Conservation (phyloP, 2,329 filamentous ascomycete species). For the Aspergillus tubingensis region DNA sequence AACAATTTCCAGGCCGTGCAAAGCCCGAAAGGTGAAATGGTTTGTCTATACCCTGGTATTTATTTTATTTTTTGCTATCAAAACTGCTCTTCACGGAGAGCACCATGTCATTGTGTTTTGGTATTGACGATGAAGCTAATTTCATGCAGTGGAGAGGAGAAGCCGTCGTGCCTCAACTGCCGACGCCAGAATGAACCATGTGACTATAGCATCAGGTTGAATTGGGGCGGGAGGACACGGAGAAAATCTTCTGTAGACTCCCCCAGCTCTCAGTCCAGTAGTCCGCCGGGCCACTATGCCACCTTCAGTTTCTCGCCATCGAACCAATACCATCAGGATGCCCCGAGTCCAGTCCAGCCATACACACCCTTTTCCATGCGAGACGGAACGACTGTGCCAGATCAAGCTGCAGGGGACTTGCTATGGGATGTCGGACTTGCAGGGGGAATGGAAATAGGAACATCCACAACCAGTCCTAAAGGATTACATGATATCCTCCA, state of each 20-base stretch:
- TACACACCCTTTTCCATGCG: slow-evolving; percentile 6
- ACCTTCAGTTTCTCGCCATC: slow-evolving; percentile 19
- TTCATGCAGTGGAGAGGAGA: slow-evolving; percentile 66
- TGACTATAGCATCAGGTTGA: slow-evolving; percentile 78
- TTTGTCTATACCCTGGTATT: slow-evolving; percentile 30
- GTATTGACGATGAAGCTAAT: slow-evolving; percentile 15
- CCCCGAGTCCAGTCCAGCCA: slow-evolving; percentile 3
- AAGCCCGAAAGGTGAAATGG: slow-evolving; percentile 78
- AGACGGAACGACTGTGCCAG: slow-evolving; percentile 11
- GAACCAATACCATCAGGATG: slow-evolving; percentile 9
- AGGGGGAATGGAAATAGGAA: slow-evolving; percentile 18
- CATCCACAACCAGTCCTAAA: slow-evolving; percentile 22
- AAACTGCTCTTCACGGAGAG: background rate
- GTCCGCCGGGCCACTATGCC: slow-evolving; percentile 20
- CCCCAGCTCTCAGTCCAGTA: slow-evolving; percentile 31
- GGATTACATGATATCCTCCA: slow-evolving; percentile 24
- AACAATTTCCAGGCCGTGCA: slow-evolving; percentile 65
- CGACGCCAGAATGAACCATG: slow-evolving; percentile 70
- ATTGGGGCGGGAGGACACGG: slow-evolving; percentile 74
- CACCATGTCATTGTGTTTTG: background rate
- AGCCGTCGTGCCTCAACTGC: slow-evolving; percentile 72
- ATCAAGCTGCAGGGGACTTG: slow-evolving; percentile 11
- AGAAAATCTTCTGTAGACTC: slow-evolving; percentile 52
- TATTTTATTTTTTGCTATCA: background rate
- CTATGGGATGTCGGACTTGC: slow-evolving; percentile 18